These are phyloP conservation scores for Hypholoma fasciculare DNA, from an alignment of 768 basidiomycete genomes.

Conservation along the genomic window DNA sequence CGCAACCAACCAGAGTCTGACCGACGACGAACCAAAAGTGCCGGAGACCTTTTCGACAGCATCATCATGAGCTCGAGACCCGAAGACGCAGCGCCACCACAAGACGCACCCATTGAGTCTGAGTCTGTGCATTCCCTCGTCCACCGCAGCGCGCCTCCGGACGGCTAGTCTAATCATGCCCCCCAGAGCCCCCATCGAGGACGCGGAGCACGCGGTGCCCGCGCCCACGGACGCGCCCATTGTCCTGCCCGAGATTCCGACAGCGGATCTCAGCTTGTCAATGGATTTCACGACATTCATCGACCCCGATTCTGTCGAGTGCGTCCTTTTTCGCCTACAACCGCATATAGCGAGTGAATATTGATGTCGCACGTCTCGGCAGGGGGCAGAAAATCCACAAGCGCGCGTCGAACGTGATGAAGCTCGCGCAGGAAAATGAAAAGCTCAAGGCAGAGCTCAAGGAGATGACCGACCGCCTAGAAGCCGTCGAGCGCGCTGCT, in stretches of 20 bases:
- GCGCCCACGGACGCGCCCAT: constrained; percentile 6
- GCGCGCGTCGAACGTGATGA: constrained; percentile 76
- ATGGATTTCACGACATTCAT: constrained; percentile 45
- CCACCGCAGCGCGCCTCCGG: constrained; percentile 9
- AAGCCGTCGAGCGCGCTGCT: constrained; percentile 58
- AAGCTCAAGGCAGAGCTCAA: constrained; percentile 74
- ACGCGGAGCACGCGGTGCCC: constrained; percentile 1
- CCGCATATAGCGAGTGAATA: constrained; percentile 1
- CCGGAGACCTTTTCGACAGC: not conserved
- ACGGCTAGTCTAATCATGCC: constrained; percentile 30
- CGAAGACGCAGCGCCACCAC: constrained; percentile 13
- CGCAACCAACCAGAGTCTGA: not conserved
- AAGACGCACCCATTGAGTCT: constrained; percentile 32
- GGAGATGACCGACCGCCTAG: constrained; percentile 73
- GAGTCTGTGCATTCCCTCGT: constrained; percentile 32
- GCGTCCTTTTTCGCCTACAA: constrained; percentile 32
- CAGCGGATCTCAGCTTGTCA: constrained; percentile 37
- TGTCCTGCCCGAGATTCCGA: constrained; percentile 51
- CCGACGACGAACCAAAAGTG: constrained; percentile 1
- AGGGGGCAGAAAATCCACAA: constrained; percentile 59
- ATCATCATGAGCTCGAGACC: constrained; percentile 25
- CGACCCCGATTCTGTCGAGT: constrained; percentile 41
- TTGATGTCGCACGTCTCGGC: constrained; percentile 20
- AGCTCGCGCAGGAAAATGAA: constrained; percentile 77
- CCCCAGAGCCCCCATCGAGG: constrained; percentile 19